These are phyloP conservation scores for Aphanomyces astaci DNA, from an alignment of 352 stramenopile species.

Conservation along the genomic window DNA sequence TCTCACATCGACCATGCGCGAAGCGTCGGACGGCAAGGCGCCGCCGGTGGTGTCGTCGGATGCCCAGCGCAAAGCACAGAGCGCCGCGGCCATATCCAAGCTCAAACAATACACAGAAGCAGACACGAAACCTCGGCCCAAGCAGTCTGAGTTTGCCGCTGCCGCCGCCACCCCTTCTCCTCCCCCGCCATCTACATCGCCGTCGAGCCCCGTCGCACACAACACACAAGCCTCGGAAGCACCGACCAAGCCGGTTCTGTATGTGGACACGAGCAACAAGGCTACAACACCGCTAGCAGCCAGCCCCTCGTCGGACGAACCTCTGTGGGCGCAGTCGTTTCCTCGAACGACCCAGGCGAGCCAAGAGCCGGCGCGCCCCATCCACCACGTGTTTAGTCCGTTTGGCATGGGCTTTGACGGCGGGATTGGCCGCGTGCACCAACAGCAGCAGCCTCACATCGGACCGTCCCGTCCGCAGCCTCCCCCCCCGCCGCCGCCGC, in stretches of 20 bases:
- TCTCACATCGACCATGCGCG: conserved; percentile 2
- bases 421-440: conserved; percentile 40
- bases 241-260: conserved; percentile 1
- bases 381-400: conserved; percentile 47
- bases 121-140: conserved; percentile 26
- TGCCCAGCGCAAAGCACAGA: conserved; percentile 61
- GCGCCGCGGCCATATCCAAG: conserved; percentile 60
- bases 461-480: background rate
- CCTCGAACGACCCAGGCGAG: background rate
- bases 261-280: background rate
- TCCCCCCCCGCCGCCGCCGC: conserved; percentile 20
- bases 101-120: conserved; percentile 35
- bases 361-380: background rate
- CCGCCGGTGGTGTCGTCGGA: conserved; percentile 26
- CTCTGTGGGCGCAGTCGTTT: conserved; percentile 12
- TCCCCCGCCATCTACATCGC: background rate
- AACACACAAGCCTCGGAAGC: background rate
- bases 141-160: background rate
- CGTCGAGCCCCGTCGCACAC: conserved; percentile 3
- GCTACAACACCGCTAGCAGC: background rate
- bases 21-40: background rate
- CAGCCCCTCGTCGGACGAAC: background rate
- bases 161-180: background rate
- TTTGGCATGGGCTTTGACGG: conserved; percentile 69
- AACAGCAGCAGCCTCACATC: conserved; percentile 21